Evolutionary conservation across 352 stramenopile species (phyloP).

Genomic region (Halophytophthora polymorphica): DNA sequence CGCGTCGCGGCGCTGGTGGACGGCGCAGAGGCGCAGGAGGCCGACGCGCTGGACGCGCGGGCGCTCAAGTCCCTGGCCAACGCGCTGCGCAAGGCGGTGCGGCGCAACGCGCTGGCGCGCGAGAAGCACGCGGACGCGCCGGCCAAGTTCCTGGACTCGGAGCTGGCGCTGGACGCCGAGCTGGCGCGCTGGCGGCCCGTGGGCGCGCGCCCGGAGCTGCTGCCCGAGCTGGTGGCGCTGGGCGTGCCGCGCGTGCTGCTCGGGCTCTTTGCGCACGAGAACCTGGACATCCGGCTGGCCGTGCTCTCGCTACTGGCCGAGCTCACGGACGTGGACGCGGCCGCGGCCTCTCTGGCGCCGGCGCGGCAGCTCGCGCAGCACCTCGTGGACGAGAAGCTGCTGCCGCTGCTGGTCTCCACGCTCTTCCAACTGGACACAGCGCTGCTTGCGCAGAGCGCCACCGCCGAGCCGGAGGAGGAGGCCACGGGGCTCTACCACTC

Average conservation of each 20-base stretch:
- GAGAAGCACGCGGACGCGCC: constrained; percentile 78
- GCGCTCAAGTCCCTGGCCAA: constrained; percentile 69
- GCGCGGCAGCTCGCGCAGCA: constrained; percentile 42
- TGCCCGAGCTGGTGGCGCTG: constrained; percentile 51
- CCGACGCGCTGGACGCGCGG: constrained; percentile 61
- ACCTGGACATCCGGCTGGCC: constrained; percentile 67
- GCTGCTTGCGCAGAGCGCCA: constrained; percentile 6
- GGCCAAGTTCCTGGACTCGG: constrained; percentile 81
- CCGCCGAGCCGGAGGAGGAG: constrained; percentile 59
- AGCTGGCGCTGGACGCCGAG: constrained; percentile 64
- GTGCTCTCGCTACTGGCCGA: constrained; percentile 61
- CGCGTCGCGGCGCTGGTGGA: constrained; percentile 47
- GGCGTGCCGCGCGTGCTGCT: constrained; percentile 66
- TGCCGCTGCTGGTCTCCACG: constrained; percentile 47
- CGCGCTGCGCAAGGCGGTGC: constrained; percentile 66
- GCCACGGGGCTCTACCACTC: constrained; percentile 68
- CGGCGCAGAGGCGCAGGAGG: constrained; percentile 36
- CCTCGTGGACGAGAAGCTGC: constrained; percentile 59
- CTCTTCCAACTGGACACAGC: constrained; percentile 35
- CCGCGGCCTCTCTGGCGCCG: constrained; percentile 35
- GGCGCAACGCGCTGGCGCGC: constrained; percentile 73
- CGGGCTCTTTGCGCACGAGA: constrained; percentile 78
- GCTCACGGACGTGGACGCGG: constrained; percentile 70
- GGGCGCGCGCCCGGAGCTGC: constrained; percentile 58
- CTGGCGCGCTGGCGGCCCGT: constrained; percentile 54